Base-by-base conservation (phyloP, 345 rosid genomes). In the Dovyalis caffra region DNA sequence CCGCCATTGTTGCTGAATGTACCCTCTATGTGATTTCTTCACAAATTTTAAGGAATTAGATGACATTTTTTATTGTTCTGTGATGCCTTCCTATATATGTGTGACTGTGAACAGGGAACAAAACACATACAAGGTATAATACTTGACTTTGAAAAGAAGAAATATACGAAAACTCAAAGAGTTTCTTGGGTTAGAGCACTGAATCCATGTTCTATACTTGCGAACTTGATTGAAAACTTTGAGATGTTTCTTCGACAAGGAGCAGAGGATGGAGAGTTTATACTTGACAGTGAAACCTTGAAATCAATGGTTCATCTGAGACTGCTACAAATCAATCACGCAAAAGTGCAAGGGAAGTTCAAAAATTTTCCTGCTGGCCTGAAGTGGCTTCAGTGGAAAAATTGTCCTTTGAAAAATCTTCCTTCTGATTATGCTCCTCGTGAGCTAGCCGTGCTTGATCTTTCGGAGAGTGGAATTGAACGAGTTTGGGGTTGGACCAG, bases 221-320 rank as follows among this genome's bases (percentile, higher is more conserved):
- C 47, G 26, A 72, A 77, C 68, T 23, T 86, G 65, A 82, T 53
- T 72, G 68, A 40, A 26, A 81, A 6, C 51, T 64, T 71, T 64
- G 20, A 34, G 45, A 25, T 25, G 43, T 68, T 26, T 67, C 51
- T 38, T 69, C 73, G 18, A 25, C 64, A 21, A 38, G 78, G 75
- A 74, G 43, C 69, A 45, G 73, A 67, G 14, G 74, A 64, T 20
- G 72, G 68, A 37, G 83, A 71, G 71, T 38, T 57, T 72, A 71
- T 67, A 62, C 74, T 90, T 63, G 26, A 3, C 0, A 77, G 91
- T 1, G 49, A 84, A 64, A 65, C 82, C 51, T 89, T 92, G 65
- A 43, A 53, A 71, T 40, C 83, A 70, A 89, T 92, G 90, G 62
- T 60, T 4, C 84, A 77, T 69, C 81, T 92, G 40, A 86, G 90